phyloP scores from a whole-genome alignment of 78 protist species.

The Tieghemostelium lacteum region DNA sequence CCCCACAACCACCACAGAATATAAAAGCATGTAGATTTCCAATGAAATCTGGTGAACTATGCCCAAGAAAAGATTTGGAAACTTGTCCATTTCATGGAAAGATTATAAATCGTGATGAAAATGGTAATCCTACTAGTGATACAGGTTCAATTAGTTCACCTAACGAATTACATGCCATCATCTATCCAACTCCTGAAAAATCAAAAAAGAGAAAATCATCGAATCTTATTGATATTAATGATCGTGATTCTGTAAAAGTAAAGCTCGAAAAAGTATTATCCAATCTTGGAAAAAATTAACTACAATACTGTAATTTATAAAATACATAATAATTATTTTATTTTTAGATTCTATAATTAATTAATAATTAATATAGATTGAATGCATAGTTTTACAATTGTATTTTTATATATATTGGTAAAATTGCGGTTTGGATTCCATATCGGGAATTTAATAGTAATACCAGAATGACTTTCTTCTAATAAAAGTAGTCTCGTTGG shows the following conservation, averaged over 20 bases:
- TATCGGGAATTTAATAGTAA: too few relatives aligned
- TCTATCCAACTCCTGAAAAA: not conserved
- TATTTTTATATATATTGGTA: too few relatives aligned
- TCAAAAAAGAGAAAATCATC: conserved; percentile 14
- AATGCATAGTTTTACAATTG: too few relatives aligned
- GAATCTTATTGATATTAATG: conserved; percentile 3
- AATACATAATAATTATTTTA: too few relatives aligned
- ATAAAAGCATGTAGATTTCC: conserved; percentile 12
- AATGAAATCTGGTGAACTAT: conserved; percentile 48
- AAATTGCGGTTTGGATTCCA: too few relatives aligned
- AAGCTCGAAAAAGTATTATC: conserved; percentile 11
- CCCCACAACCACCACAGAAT: not conserved
- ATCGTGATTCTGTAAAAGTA: conserved; percentile 5
- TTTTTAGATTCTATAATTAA: too few relatives aligned
- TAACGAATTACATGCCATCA: not conserved
- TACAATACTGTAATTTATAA: not conserved
- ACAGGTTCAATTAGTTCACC: not conserved
- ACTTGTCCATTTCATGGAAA: conserved; percentile 69
- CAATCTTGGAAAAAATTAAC: not conserved
- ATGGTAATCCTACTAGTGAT: conserved; percentile 22
- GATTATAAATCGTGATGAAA: conserved; percentile 45
- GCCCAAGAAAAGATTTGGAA: conserved; percentile 41
- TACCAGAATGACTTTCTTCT: not conserved
- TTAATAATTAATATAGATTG: too few relatives aligned
- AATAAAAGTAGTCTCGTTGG: not conserved